Evolutionary conservation across 352 stramenopile species (phyloP).

Genomic region (Vaucheria bursata): DNA sequence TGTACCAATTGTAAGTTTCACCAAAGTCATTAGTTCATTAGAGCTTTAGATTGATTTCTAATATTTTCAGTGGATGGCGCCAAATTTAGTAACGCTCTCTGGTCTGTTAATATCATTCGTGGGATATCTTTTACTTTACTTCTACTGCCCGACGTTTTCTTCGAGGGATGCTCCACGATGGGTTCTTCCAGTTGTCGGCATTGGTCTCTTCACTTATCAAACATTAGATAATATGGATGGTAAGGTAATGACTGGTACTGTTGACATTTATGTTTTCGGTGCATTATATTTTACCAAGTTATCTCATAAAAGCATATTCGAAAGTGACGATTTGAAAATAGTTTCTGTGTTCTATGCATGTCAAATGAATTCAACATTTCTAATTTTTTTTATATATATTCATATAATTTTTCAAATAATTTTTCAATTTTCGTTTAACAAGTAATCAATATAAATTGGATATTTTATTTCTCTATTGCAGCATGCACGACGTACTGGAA

Average conservation of each 20-base stretch:
- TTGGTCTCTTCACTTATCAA: constrained; percentile 77
- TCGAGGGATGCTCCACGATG: constrained; percentile 43
- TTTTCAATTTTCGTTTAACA: no score
- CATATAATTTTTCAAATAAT: neutral
- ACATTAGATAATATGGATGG: constrained; percentile 97
- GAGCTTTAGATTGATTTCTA: no score
- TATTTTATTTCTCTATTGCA: neutral
- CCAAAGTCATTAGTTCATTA: no score
- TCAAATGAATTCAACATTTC: constrained; percentile 54
- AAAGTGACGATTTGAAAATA: neutral
- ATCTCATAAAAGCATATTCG: neutral
- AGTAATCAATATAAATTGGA: neutral
- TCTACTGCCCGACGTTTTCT: constrained; percentile 24
- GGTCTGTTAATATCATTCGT: constrained; percentile 53
- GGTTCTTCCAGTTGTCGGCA: constrained; percentile 60
- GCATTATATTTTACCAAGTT: neutral
- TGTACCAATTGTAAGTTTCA: constrained; percentile 47
- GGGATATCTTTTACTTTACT: constrained; percentile 29
- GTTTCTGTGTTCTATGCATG: neutral
- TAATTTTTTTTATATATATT: neutral
- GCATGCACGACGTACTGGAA: constrained; percentile 71
- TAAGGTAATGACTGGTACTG: constrained; percentile 63
- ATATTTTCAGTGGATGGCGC: constrained; percentile 58
- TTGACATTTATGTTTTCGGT: no score
- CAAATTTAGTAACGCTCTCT: constrained; percentile 64